Evolutionary conservation across 768 basidiomycete species (phyloP), one percentile per base, ranked within the genome.

Genomic region (Suillus plorans): DNA sequence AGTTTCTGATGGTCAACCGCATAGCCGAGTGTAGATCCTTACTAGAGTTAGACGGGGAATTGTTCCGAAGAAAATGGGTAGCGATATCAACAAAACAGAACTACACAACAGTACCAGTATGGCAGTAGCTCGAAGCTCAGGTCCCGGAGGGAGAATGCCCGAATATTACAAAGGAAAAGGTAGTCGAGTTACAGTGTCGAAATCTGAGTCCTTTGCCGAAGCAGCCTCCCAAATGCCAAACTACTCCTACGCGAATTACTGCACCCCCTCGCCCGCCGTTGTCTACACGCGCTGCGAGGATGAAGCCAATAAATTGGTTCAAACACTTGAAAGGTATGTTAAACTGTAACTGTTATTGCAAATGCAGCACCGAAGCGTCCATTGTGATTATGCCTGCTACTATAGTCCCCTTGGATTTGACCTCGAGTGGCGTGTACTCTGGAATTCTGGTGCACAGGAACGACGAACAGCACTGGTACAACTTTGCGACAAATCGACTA

Each of bases 361-460:
- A 37, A 16, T 7, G 4, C 28, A 31, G 7, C 20, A n/a, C 25
- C 18, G 12, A 59, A 45, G 12, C 2, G 18, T 28, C 63, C 52
- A 67, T 13, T 18, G 22, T 49, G 22, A n/a, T n/a, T n/a, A 20
- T 20, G 5, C n/a, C 45, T 22, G n/a, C n/a, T 52, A 49, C 9
- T 39, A 28, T 50, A 84, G 83, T 2, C 80, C 84, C 10, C 52
- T 85, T 12, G 84, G 85, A 8, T 82, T 85, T 36, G 84, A 85
- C 71, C 74, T 85, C 49, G 84, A 85, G 68, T 85, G 84, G 84
- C 72, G 76, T 18, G 76, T 82, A 22, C 68, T 70, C 53, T 77
- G 73, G 61, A 67, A 72, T n/a, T 71, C 70, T 4, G 70, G 74
- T 39, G 71, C 74, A 8, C 65, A 70, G 41, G 77, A 78, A 62